Base-by-base conservation (phyloP, 1,139 yeast genomes). In the Pichia kudriavzevii region DNA sequence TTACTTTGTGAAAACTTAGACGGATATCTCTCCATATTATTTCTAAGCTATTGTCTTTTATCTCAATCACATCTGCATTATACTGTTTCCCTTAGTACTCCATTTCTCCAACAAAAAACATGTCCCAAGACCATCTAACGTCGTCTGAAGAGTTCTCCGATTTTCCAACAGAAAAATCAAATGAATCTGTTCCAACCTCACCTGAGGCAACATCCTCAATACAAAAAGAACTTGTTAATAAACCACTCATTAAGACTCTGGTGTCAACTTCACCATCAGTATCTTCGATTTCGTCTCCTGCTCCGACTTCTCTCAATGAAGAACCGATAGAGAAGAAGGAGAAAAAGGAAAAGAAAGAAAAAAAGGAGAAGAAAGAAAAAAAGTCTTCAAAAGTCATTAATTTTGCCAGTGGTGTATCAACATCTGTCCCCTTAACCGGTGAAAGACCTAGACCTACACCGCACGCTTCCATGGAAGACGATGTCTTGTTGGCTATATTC, bases 351-450 rank as follows among this genome's bases (percentile, higher is more conserved):
- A 32, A 39, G 16, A 33, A 27, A 14, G 42, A 45, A 40, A 50
- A 39, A 43, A 51, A 45, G 40, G 53, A 37, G 33, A 53, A 40
- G 43, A 48, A 49, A 13, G 46, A 44, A 33, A 54, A 55, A 39
- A 38, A 49, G 9, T 46, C 54, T 2, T 46, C 51, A 26, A 52
- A 58, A 31, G 43, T 51, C 49, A 45, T 65, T 49, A 46, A 78
- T 13, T 72, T 75, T 37, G 79, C 82, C 11, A 71, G 83, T 23
- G 88, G 87, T 32, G 77, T 81, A 29, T 78, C 85, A 8, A 80
- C 85, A 26, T 72, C 81, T 3, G 80, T 81, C 39, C 91, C 91
- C 2, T 83, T 80, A 3, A 78, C 87, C 7, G 88, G 88, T 24
- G 88, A 79, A 50, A 73, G 84, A 52, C 88, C 88, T 26, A 65